A percentile compares a stretch with the other conserved stretches of the same genome.
phyloP scores from a whole-genome alignment of 2,329 filamentous ascomycete genomes.

The Colletotrichum limetticola region DNA sequence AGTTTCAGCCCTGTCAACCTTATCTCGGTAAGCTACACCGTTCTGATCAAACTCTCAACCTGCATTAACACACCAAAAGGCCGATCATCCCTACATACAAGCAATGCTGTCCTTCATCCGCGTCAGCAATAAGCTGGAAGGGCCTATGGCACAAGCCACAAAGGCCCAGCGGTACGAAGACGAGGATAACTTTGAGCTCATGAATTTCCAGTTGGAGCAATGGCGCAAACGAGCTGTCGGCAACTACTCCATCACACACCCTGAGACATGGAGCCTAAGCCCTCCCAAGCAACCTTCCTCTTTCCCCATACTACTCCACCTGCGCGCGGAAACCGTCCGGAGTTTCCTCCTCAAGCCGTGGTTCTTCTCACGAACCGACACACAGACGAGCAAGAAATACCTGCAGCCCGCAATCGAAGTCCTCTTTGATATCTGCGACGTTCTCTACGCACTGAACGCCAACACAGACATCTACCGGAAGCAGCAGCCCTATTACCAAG shows the following conservation, averaged over 20 bases:
- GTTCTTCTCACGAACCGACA: background rate
- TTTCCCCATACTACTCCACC: background rate
- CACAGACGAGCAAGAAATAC: background rate
- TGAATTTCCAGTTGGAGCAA: conserved; percentile 41
- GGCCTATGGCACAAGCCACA: conserved; percentile 30
- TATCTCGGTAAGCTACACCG: background rate
- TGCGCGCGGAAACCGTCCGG: background rate
- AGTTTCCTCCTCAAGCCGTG: background rate
- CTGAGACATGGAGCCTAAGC: background rate
- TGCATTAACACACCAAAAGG: background rate
- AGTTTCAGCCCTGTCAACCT: background rate
- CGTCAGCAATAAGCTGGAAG: conserved; percentile 38
- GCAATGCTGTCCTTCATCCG: conserved; percentile 28
- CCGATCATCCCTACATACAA: background rate
- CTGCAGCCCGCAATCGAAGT: background rate
- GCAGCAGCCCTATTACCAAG: conserved; percentile 7
- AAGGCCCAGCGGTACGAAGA: conserved; percentile 37
- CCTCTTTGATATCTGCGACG: background rate
- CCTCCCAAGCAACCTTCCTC: background rate
- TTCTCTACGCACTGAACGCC: background rate
- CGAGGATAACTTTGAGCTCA: conserved; percentile 41
- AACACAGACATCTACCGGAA: conserved; percentile 11
- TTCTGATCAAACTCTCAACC: background rate
- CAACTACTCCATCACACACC: background rate
- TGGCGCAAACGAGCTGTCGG: conserved; percentile 41